Evolutionary conservation across 768 basidiomycete genomes (phyloP).

Genomic region (Psilocybe cyanescens): DNA sequence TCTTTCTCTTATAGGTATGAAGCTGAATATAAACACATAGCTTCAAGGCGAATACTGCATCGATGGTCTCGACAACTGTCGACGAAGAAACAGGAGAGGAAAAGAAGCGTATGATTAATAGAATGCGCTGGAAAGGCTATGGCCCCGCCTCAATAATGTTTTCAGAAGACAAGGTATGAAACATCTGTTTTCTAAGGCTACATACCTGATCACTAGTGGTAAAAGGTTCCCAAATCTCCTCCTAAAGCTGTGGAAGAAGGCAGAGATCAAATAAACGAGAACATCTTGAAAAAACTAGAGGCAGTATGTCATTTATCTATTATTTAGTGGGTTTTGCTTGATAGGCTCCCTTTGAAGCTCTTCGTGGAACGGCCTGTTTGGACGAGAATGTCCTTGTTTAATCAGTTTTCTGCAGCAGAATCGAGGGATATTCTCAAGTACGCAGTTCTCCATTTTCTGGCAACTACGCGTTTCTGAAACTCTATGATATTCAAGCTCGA

Average conservation of each 20-base stretch:
- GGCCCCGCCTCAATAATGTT: slow-evolving; percentile 77
- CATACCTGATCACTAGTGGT: not conserved
- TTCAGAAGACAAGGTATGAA: slow-evolving; percentile 50
- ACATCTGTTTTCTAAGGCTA: not conserved
- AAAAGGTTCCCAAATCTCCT: slow-evolving; percentile 73
- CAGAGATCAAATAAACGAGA: slow-evolving; percentile 54
- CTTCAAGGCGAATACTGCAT: slow-evolving; percentile 79
- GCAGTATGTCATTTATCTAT: slow-evolving; percentile 41
- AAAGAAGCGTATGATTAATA: slow-evolving; percentile 82
- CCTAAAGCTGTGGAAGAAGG: slow-evolving; percentile 66
- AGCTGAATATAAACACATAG: slow-evolving; percentile 35
- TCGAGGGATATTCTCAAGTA: slow-evolving; percentile 79
- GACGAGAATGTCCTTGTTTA: slow-evolving; percentile 86
- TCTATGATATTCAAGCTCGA: slow-evolving; percentile 56
- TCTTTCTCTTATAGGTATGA: not conserved
- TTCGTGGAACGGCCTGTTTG: slow-evolving; percentile 83
- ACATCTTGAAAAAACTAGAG: slow-evolving; percentile 56
- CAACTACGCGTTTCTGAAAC: not conserved
- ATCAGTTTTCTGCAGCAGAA: slow-evolving; percentile 74
- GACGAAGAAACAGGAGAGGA: slow-evolving; percentile 83
- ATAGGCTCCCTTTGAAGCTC: slow-evolving; percentile 42
- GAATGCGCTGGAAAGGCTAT: slow-evolving; percentile 84
- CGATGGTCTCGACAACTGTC: slow-evolving; percentile 65
- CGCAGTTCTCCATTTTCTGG: slow-evolving; percentile 20
- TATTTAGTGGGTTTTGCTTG: not conserved